Evolutionary conservation across 2,329 filamentous ascomycete species (phyloP).

Genomic region (Didymellaceae sp.): DNA sequence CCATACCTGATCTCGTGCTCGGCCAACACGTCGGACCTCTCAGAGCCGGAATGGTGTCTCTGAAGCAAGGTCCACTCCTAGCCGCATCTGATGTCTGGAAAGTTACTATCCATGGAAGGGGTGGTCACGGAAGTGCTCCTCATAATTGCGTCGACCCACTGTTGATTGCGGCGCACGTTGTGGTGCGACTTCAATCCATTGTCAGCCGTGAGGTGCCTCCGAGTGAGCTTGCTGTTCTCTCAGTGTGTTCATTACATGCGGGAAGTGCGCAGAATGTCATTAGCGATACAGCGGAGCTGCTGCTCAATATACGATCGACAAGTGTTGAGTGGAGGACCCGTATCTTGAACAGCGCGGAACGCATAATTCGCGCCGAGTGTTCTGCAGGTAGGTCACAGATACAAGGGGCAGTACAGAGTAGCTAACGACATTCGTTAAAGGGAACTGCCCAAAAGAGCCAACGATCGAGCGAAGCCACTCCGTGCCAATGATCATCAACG

Average conservation of each 20-base stretch:
- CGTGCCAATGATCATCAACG: neutral
- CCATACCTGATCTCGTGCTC: neutral
- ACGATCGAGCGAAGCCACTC: neutral
- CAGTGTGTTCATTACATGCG: neutral
- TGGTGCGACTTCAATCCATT: neutral
- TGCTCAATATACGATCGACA: neutral
- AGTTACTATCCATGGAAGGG: neutral
- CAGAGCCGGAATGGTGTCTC: neutral
- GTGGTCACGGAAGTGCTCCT: neutral
- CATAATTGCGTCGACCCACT: neutral
- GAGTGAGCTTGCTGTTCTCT: neutral
- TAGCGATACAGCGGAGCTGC: neutral
- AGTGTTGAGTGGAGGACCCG: neutral
- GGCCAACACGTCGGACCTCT: neutral
- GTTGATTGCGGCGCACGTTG: neutral
- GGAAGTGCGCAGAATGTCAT: neutral
- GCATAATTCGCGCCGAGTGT: neutral
- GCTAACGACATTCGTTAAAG: neutral
- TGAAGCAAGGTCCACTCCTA: neutral
- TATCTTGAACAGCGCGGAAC: neutral
- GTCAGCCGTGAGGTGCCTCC: neutral
- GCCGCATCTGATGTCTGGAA: slow-evolving; percentile 1
- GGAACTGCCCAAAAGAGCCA: neutral
- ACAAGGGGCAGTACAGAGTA: too few relatives aligned
- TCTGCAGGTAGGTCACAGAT: neutral